A percentile compares a stretch with the other conserved stretches of the same genome.
phyloP scores from a whole-genome alignment of 176 grass and related monocot species.

The Zea luxurians region DNA sequence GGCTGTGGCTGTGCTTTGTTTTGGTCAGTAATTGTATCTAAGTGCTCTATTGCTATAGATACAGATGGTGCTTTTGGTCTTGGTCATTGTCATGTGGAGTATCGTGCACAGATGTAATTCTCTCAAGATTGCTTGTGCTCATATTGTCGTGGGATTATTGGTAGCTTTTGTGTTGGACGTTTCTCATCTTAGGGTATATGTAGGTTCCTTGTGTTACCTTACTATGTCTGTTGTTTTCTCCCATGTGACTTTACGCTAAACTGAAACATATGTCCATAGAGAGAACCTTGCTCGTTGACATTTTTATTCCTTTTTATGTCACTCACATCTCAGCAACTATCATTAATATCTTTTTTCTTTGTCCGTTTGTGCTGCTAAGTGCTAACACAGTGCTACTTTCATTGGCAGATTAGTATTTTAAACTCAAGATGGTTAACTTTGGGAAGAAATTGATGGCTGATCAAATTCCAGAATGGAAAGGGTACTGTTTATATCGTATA shows the following conservation, averaged over 20 bases:
- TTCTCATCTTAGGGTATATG: too few relatives aligned
- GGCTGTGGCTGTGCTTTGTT: constrained; percentile 11
- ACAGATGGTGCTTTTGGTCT: not conserved
- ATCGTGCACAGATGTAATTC: not conserved
- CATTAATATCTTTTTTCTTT: not conserved
- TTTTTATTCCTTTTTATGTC: not conserved
- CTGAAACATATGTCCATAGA: not conserved
- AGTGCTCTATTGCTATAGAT: not conserved
- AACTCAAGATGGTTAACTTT: constrained; percentile 87
- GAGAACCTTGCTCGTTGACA: not conserved
- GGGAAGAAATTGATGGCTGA: constrained; percentile 77
- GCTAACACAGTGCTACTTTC: constrained; percentile 33
- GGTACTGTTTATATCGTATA: constrained; percentile 44
- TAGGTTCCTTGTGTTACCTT: not conserved
- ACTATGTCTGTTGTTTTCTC: not conserved
- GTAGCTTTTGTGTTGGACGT: not conserved
- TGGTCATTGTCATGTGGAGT: not conserved
- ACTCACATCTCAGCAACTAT: not conserved
- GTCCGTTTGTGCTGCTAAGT: not conserved
- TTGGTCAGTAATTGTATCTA: not conserved
- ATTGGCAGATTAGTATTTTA: constrained; percentile 37
- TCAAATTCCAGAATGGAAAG: constrained; percentile 79
- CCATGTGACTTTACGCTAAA: not conserved
- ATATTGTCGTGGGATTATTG: not conserved
- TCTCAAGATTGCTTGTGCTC: not conserved